These are phyloP conservation scores for Alternaria novae-zelandiae DNA, from an alignment of 2,329 filamentous ascomycete species.

Conservation along the genomic window DNA sequence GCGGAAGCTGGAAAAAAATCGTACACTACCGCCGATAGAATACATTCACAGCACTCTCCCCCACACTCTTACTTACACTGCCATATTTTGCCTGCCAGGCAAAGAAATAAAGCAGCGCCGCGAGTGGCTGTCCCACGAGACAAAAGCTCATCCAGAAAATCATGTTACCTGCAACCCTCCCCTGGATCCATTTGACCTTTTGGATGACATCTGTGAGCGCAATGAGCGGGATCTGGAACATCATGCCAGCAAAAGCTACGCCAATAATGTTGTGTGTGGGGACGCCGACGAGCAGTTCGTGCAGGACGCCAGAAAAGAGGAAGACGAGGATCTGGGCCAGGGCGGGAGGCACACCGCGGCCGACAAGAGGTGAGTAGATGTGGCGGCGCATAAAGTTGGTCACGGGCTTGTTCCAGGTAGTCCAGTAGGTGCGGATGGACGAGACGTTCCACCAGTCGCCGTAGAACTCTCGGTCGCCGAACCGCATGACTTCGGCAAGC, in stretches of 20 bases:
- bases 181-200: constrained; percentile 75
- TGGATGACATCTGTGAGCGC: constrained; percentile 78
- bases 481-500: constrained; percentile 85
- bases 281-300: constrained; percentile 90
- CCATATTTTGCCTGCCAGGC: constrained; percentile 99
- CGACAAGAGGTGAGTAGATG: constrained; percentile 86
- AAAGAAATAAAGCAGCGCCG: constrained; percentile 93
- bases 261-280: constrained; percentile 94
- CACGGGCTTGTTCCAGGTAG: constrained; percentile 96
- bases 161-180: constrained; percentile 84
- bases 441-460: constrained; percentile 93
- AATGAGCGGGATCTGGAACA: constrained; percentile 90
- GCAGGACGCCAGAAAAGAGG: constrained; percentile 83
- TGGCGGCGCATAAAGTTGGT: constrained; percentile 97
- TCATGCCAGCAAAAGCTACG: constrained; percentile 93
- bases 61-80: constrained; percentile 64
- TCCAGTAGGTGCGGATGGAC: constrained; percentile 88
- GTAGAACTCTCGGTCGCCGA: constrained; percentile 94
- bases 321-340: constrained; percentile 84
- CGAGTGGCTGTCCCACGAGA: constrained; percentile 91
- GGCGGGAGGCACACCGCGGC: constrained; percentile 76
- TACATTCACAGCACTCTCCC: constrained; percentile 31
- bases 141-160: constrained; percentile 98
- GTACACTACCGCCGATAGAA: constrained; percentile 25
- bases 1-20: background rate